Percentiles rank a stretch among this genome's conserved stretches.
Evolutionary conservation across 345 rosid species (phyloP).

Genomic region (Adansonia digitata): DNA sequence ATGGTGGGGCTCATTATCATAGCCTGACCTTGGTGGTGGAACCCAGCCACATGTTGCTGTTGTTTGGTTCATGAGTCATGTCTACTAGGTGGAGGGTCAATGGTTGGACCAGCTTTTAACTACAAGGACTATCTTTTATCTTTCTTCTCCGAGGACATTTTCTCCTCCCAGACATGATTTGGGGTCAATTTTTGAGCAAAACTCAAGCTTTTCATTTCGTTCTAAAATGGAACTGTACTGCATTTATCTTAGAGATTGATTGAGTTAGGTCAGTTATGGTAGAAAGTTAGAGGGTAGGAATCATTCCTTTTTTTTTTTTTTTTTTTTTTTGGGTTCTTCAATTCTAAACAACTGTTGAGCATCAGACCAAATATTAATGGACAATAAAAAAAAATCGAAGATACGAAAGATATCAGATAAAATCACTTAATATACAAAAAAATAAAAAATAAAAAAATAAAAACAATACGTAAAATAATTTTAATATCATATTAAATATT

Average conservation of each 20-base stretch:
- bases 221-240: not conserved
- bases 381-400: no score
- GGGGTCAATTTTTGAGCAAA: not conserved
- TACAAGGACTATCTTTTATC: slow-evolving; percentile 12
- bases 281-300: no score
- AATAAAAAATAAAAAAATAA: no score
- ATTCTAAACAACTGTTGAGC: no score
- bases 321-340: no score
- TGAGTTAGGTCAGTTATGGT: no score
- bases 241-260: not conserved
- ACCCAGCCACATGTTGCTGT: slow-evolving; percentile 19
- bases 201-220: not conserved
- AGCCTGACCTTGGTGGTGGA: not conserved
- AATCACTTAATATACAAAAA: no score
- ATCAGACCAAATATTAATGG: no score
- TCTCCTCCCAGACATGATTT: not conserved
- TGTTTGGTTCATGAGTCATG: not conserved
- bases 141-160: not conserved
- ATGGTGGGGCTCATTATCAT: slow-evolving; percentile 2
- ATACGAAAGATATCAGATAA: no score
- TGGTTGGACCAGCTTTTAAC: slow-evolving; percentile 17
- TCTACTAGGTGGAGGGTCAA: slow-evolving; percentile 12
- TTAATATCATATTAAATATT: no score
- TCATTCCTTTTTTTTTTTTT: not conserved
- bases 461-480: no score